Evolutionary conservation across 441 rosid genomes (phyloP).

Genomic region (Erodium trifolium): DNA sequence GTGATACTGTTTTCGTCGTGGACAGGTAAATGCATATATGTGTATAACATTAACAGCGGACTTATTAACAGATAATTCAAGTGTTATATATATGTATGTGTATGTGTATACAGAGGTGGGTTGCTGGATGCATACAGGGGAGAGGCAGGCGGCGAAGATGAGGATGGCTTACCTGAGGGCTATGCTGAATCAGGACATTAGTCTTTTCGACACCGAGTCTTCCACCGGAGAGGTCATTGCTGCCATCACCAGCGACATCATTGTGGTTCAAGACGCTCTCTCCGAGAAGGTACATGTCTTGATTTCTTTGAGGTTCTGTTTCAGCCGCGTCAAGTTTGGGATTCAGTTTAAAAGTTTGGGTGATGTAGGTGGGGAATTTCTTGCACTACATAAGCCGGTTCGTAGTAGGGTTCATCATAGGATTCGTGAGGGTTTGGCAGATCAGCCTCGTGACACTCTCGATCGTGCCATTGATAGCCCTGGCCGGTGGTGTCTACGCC

Average conservation of each 20-base stretch:
- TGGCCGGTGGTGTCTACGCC: slow-evolving; percentile 90
- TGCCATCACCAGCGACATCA: slow-evolving; percentile 48
- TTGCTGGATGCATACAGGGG: slow-evolving; percentile 53
- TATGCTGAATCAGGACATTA: slow-evolving; percentile 47
- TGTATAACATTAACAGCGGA: neutral
- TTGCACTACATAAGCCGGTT: slow-evolving; percentile 88
- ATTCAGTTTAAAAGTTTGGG: too few relatives aligned
- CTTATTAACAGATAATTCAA: neutral
- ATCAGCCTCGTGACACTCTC: slow-evolving; percentile 89
- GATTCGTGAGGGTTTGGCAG: slow-evolving; percentile 83
- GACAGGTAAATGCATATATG: slow-evolving; percentile 39
- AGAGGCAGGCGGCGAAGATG: slow-evolving; percentile 19
- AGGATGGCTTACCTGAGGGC: slow-evolving; percentile 40
- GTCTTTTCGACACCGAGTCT: slow-evolving; percentile 55
- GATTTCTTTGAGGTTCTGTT: slow-evolving; percentile 15
- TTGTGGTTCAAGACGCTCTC: slow-evolving; percentile 49
- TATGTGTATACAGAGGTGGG: slow-evolving; percentile 38
- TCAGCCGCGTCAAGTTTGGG: too few relatives aligned
- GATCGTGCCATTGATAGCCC: slow-evolving; percentile 82
- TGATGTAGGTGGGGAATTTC: slow-evolving; percentile 80
- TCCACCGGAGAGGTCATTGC: slow-evolving; percentile 43
- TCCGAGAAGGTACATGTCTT: slow-evolving; percentile 49
- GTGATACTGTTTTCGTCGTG: slow-evolving; percentile 83
- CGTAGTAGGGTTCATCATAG: slow-evolving; percentile 70
- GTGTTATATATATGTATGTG: neutral